A percentile compares a stretch with the other conserved stretches of the same genome.
Conservation (phyloP, 306 rosid species). For the Pyrus bretschneideri region DNA sequence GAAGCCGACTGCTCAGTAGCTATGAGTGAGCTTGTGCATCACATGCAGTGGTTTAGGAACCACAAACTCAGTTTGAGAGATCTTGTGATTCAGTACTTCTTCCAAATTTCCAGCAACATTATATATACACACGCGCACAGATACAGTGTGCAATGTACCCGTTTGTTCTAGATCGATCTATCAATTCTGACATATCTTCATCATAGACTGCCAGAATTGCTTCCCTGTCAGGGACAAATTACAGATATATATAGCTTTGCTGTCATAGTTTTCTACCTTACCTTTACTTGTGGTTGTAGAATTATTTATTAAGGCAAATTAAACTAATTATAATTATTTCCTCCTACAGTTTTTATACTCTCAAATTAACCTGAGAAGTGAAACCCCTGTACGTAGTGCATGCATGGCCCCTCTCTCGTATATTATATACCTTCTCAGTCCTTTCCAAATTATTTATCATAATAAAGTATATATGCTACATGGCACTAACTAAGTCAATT, state of each 20-base stretch:
- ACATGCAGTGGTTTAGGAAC: not conserved
- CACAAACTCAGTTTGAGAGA: not conserved
- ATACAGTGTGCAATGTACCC: not conserved
- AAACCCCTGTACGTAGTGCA: not conserved
- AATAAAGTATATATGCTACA: not conserved
- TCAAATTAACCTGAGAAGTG: not conserved
- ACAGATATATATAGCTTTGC: not conserved
- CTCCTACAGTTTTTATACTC: not conserved
- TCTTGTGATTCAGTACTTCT: not conserved
- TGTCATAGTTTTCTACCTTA: not conserved
- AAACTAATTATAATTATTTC: not conserved
- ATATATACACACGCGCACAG: too few species aligned
- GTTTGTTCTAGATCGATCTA: not conserved
- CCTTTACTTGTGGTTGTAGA: not conserved
- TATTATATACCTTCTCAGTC: not conserved
- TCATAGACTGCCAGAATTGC: constrained; percentile 1
- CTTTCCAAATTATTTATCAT: not conserved
- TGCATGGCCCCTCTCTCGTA: not conserved
- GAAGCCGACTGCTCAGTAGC: not conserved
- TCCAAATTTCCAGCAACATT: not conserved
- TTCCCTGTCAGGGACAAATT: constrained; percentile 7
- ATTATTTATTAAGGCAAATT: not conserved
- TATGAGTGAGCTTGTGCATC: not conserved
- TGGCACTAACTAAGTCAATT: not conserved
- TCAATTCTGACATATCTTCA: not conserved